phyloP scores from a whole-genome alignment of 805 yeast species.

The Clavispora phyllophila region DNA sequence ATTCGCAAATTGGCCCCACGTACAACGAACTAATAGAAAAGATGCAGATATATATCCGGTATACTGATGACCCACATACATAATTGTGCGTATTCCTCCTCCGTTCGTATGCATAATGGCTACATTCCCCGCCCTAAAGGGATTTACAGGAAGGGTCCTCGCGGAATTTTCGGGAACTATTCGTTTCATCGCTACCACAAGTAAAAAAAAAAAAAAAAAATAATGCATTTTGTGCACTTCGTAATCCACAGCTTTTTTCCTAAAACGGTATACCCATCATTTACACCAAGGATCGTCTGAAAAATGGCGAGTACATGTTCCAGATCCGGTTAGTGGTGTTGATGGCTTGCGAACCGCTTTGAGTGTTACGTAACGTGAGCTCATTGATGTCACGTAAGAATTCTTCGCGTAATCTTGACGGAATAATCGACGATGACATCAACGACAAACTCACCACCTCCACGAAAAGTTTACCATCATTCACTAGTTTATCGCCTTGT shows the following conservation, averaged over 20 bases:
- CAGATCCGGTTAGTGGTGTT: conserved; percentile 54
- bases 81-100: no score
- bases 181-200: no score
- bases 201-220: no score
- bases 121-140: no score
- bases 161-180: no score
- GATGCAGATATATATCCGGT: background rate
- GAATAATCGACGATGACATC: conserved; percentile 46
- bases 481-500: conserved; percentile 9
- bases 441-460: conserved; percentile 57
- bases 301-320: conserved; percentile 49
- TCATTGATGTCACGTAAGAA: conserved; percentile 65
- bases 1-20: no score
- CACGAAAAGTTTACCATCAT: conserved; percentile 56
- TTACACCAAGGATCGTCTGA: conserved; percentile 9
- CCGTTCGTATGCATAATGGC: no score
- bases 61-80: background rate
- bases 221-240: no score
- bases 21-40: no score
- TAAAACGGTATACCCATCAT: no score
- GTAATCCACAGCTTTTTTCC: no score
- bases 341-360: conserved; percentile 36
- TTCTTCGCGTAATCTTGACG: conserved; percentile 43
- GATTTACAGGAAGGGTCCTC: no score
- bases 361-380: conserved; percentile 26